A percentile compares a stretch with the other conserved stretches of the same genome.
Conservation (phyloP, 2,329 filamentous ascomycete genomes). For the Anthostomella pinea region DNA sequence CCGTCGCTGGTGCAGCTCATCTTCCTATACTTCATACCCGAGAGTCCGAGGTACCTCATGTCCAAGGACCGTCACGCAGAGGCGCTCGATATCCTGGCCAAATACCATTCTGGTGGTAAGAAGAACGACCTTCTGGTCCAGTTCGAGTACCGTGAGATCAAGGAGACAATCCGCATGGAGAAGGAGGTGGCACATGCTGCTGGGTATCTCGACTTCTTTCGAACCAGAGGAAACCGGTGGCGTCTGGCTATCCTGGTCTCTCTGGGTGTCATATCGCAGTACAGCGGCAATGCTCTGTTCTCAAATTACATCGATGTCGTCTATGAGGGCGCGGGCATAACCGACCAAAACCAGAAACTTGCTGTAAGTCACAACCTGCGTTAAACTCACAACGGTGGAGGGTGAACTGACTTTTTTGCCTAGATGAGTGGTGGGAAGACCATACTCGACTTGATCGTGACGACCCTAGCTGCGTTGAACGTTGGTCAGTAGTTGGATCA, state of each 20-base stretch:
- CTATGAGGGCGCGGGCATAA: slow-evolving; percentile 61
- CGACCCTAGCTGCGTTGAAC: slow-evolving; percentile 49
- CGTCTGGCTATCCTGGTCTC: slow-evolving; percentile 60
- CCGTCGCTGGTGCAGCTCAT: slow-evolving; percentile 60
- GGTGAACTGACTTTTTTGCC: too few relatives aligned
- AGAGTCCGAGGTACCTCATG: slow-evolving; percentile 64
- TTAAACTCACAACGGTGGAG: not conserved
- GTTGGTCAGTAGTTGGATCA: slow-evolving; percentile 39
- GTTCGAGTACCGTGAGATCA: slow-evolving; percentile 66
- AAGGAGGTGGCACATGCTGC: slow-evolving; percentile 45
- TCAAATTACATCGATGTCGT: slow-evolving; percentile 65
- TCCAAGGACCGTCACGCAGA: slow-evolving; percentile 61
- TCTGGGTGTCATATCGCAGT: slow-evolving; percentile 65
- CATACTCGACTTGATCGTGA: slow-evolving; percentile 56
- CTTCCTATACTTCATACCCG: slow-evolving; percentile 68
- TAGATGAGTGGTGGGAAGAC: slow-evolving; percentile 54
- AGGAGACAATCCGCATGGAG: slow-evolving; percentile 59
- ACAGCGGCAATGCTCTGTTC: slow-evolving; percentile 65
- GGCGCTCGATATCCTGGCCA: slow-evolving; percentile 58
- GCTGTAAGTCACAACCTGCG: slow-evolving; percentile 36
- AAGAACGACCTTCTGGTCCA: slow-evolving; percentile 58
- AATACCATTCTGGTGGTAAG: slow-evolving; percentile 63
- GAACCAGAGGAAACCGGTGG: slow-evolving; percentile 62
- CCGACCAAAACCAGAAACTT: slow-evolving; percentile 53
- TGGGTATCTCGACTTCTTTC: slow-evolving; percentile 59